Percentiles rank a stretch among this genome's conserved stretches.
Conservation (phyloP, 805 yeast species). For the Yarrowia alimentaria region DNA sequence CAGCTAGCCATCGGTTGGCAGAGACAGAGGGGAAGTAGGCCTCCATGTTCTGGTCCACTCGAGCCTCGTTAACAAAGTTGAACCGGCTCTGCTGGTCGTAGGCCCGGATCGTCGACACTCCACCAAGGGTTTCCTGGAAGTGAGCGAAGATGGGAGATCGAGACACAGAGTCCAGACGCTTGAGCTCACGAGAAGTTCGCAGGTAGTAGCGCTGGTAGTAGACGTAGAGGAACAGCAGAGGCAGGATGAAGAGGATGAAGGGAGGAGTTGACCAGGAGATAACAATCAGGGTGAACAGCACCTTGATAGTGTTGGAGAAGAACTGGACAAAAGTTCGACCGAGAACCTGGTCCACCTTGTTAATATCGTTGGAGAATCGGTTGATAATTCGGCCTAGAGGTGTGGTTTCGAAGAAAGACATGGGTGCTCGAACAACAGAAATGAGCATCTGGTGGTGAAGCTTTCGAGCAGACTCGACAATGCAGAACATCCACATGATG, state of each 20-base stretch:
- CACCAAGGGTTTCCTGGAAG: slow-evolving; percentile 76
- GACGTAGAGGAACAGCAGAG: slow-evolving; percentile 60
- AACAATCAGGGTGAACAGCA: slow-evolving; percentile 68
- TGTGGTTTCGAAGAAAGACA: slow-evolving; percentile 93
- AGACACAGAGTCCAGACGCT: slow-evolving; percentile 68
- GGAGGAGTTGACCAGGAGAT: slow-evolving; percentile 88
- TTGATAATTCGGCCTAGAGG: slow-evolving; percentile 91
- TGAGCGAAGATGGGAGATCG: slow-evolving; percentile 79
- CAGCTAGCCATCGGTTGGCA: slow-evolving; percentile 97
- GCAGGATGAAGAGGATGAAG: slow-evolving; percentile 67
- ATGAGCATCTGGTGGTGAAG: slow-evolving; percentile 71
- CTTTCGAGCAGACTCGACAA: slow-evolving; percentile 75
- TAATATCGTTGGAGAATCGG: slow-evolving; percentile 87
- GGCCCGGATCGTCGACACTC: slow-evolving; percentile 76
- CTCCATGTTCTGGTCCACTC: slow-evolving; percentile 78
- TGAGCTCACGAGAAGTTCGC: slow-evolving; percentile 72
- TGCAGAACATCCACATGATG: slow-evolving; percentile 73
- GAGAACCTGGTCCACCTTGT: slow-evolving; percentile 78
- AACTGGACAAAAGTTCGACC: slow-evolving; percentile 44
- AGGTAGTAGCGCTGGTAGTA: slow-evolving; percentile 72
- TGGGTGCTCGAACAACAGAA: slow-evolving; percentile 80
- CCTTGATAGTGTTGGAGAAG: slow-evolving; percentile 42
- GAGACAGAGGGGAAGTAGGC: slow-evolving; percentile 90
- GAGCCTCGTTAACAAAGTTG: slow-evolving; percentile 51
- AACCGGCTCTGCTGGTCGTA: slow-evolving; percentile 66